Percentiles rank a stretch among this genome's conserved stretches.
Evolutionary conservation across 768 basidiomycete genomes (phyloP).

Genomic region (Hysterangium stoloniferum): DNA sequence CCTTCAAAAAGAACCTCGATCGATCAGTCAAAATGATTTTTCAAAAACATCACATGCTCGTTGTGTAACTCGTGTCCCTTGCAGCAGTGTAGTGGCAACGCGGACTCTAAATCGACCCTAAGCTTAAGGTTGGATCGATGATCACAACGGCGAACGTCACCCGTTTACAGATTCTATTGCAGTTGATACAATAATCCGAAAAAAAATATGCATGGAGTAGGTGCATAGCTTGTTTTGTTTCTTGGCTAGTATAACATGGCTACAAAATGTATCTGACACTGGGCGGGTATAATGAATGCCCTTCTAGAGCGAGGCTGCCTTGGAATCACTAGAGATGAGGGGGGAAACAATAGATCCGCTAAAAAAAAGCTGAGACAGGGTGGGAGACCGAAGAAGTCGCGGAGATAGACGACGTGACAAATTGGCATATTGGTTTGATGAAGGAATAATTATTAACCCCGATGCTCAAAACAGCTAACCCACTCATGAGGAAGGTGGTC

Average conservation of each 20-base stretch:
- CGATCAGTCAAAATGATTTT: no score
- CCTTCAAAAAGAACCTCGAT: no score
- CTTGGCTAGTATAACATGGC: conserved; percentile 10
- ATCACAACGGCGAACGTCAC: no score
- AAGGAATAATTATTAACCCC: no score
- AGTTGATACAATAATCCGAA: no score
- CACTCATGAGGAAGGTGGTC: background rate
- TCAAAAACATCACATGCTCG: no score
- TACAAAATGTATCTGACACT: conserved; percentile 1
- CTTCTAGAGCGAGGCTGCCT: conserved; percentile 6
- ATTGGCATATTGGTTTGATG: background rate
- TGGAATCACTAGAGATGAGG: conserved; percentile 1
- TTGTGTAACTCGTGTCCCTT: no score
- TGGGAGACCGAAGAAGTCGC: background rate
- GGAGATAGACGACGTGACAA: background rate
- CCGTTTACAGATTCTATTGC: no score
- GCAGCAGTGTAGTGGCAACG: no score
- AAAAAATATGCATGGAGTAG: background rate
- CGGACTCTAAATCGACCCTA: no score
- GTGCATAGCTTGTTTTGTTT: background rate
- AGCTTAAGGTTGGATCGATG: no score
- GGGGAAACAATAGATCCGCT: background rate
- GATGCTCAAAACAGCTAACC: no score
- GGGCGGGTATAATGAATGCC: conserved; percentile 1
- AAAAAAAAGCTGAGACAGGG: background rate